These are phyloP conservation scores for Boletellus emodensis DNA, from an alignment of 768 basidiomycete genomes.

Conservation along the genomic window DNA sequence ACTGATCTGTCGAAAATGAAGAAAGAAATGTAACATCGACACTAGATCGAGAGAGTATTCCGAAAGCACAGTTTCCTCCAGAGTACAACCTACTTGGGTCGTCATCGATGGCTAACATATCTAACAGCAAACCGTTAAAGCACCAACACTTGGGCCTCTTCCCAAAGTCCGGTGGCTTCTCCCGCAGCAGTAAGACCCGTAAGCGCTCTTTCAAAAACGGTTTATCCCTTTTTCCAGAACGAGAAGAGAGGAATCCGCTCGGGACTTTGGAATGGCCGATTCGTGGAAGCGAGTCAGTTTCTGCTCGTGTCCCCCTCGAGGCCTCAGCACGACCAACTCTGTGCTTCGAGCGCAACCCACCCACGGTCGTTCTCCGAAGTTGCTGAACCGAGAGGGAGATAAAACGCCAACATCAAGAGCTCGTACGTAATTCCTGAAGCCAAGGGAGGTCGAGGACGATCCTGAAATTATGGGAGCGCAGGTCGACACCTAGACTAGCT, in stretches of 20 bases:
- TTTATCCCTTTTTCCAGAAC: not conserved
- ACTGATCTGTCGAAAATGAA: not conserved
- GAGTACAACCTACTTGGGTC: not conserved
- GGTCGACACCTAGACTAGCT: not conserved
- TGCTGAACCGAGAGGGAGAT: constrained; percentile 2
- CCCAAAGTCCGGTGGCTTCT: not conserved
- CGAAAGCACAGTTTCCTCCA: not conserved
- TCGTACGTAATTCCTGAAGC: not conserved
- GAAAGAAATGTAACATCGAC: not conserved
- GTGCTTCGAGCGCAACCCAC: not conserved
- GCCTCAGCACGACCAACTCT: constrained; percentile 2
- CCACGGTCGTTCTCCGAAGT: not conserved
- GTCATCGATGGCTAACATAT: not conserved
- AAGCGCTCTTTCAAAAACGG: not conserved
- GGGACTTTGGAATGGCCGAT: constrained; percentile 2
- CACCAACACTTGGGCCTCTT: not conserved
- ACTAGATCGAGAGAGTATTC: not conserved
- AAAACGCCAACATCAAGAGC: not conserved
- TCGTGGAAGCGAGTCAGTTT: not conserved
- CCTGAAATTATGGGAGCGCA: not conserved
- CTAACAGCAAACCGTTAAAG: not conserved
- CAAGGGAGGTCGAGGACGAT: not conserved
- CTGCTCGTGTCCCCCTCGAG: constrained; percentile 1
- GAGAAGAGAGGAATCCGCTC: not conserved
- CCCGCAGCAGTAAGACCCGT: not conserved